Evolutionary conservation across 1,139 yeast genomes (phyloP).

Genomic region (Candida tropicalis): DNA sequence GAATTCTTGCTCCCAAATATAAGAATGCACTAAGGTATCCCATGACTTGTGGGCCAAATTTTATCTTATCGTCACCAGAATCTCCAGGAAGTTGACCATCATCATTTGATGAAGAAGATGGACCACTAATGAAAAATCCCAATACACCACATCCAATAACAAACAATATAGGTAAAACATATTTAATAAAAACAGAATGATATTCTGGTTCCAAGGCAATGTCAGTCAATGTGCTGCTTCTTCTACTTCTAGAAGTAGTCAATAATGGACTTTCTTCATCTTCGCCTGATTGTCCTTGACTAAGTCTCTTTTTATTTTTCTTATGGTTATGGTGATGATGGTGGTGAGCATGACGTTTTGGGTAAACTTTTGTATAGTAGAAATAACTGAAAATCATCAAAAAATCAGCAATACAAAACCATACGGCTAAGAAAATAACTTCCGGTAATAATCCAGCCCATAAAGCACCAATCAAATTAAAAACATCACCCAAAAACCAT

Average conservation of each 20-base stretch:
- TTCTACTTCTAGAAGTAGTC: conserved; percentile 31
- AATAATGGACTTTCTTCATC: conserved; percentile 21
- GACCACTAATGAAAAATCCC: conserved; percentile 52
- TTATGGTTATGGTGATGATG: conserved; percentile 8
- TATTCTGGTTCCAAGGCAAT: conserved; percentile 45
- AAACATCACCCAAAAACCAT: conserved; percentile 76
- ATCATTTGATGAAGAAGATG: conserved; percentile 17
- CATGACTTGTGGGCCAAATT: conserved; percentile 65
- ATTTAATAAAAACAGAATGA: conserved; percentile 52
- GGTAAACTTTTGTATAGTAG: conserved; percentile 54
- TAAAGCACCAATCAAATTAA: conserved; percentile 67
- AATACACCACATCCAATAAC: conserved; percentile 69
- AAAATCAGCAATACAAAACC: conserved; percentile 75
- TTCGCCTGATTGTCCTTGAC: conserved; percentile 7
- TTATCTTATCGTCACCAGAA: conserved; percentile 25
- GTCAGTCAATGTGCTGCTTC: conserved; percentile 47
- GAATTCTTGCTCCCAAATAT: conserved; percentile 77
- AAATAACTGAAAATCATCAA: conserved; percentile 63
- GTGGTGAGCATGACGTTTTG: conserved; percentile 29
- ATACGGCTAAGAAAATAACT: conserved; percentile 66
- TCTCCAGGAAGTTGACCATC: conserved; percentile 16
- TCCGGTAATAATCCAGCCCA: conserved; percentile 76
- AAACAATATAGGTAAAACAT: conserved; percentile 60
- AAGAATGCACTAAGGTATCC: conserved; percentile 74
- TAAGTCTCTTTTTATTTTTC: conserved; percentile 1